A percentile compares a stretch with the other conserved stretches of the same genome.
Evolutionary conservation across 2,329 filamentous ascomycete genomes (phyloP).

Genomic region (Fusarium coffeatum): DNA sequence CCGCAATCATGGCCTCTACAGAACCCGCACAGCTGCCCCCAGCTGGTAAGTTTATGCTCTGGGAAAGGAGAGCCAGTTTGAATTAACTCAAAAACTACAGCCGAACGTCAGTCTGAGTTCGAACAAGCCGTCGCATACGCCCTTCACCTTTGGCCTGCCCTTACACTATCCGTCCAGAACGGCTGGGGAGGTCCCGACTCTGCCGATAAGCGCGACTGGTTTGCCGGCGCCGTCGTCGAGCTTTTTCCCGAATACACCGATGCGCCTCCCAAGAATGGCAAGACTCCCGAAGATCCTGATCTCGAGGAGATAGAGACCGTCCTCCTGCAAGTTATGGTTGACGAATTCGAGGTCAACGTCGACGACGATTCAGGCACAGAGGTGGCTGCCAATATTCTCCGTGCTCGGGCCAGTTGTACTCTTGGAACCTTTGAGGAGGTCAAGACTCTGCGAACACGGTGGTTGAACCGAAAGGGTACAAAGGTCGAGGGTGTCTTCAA

Average conservation of each 20-base stretch:
- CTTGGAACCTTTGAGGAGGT: conserved; percentile 75
- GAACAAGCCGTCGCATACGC: conserved; percentile 88
- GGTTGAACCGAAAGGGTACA: conserved; percentile 70
- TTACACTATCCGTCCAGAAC: conserved; percentile 87
- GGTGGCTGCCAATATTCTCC: conserved; percentile 78
- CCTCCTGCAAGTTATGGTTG: conserved; percentile 88
- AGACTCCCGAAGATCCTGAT: conserved; percentile 67
- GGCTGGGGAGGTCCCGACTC: conserved; percentile 88
- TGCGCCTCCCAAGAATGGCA: conserved; percentile 45
- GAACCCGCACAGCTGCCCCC: conserved; percentile 48
- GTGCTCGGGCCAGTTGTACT: conserved; percentile 71
- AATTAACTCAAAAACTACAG: conserved; percentile 49
- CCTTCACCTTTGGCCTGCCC: conserved; percentile 87
- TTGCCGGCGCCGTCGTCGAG: conserved; percentile 87
- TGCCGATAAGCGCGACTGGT: conserved; percentile 93
- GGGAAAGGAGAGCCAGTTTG: not conserved
- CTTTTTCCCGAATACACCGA: conserved; percentile 77
- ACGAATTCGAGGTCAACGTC: conserved; percentile 93
- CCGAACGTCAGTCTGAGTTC: conserved; percentile 73
- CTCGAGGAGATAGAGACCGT: conserved; percentile 84
- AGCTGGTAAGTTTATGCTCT: conserved; percentile 43
- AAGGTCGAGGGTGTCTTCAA: conserved; percentile 66
- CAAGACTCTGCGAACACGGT: conserved; percentile 70
- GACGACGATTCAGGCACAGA: conserved; percentile 87
- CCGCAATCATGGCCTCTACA: conserved; percentile 49